These are phyloP conservation scores for Taxillus chinensis DNA, from an alignment of 164 flowering plant species.

Conservation along the genomic window DNA sequence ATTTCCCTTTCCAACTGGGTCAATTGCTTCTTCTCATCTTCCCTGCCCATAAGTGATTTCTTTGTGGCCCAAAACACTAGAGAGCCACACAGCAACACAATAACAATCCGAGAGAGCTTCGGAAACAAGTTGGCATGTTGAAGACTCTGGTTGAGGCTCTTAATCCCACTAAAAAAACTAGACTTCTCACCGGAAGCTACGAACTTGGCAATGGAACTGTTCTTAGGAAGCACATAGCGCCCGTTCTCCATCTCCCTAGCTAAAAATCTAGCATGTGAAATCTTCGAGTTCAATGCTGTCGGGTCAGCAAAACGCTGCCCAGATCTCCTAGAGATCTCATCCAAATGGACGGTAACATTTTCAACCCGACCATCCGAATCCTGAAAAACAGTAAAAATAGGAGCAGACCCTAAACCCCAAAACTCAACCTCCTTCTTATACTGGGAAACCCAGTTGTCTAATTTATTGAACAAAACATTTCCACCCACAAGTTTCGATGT, in stretches of 20 bases:
- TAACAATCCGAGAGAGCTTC: conserved; percentile 33
- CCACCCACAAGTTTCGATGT: conserved; percentile 17
- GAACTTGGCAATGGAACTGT: conserved; percentile 62
- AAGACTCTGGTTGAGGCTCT: conserved; percentile 9
- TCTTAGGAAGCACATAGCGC: conserved; percentile 35
- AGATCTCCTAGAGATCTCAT: conserved; percentile 53
- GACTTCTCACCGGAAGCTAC: conserved; percentile 27
- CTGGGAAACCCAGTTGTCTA: conserved; percentile 61
- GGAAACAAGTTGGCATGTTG: conserved; percentile 14
- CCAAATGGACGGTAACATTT: conserved; percentile 51
- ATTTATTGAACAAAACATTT: conserved; percentile 34
- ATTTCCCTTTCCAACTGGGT: conserved; percentile 59
- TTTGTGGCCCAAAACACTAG: conserved; percentile 35
- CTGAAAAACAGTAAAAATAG: conserved; percentile 50
- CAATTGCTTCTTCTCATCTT: conserved; percentile 18
- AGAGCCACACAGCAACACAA: conserved; percentile 33
- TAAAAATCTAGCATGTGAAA: conserved; percentile 38
- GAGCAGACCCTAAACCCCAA: conserved; percentile 72
- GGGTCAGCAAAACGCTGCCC: conserved; percentile 21
- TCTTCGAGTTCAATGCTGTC: conserved; percentile 28
- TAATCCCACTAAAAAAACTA: conserved; percentile 21
- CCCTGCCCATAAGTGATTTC: conserved; percentile 24
- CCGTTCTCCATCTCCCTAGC: conserved; percentile 65
- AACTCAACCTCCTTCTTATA: conserved; percentile 55
- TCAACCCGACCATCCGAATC: conserved; percentile 49